phyloP scores from a whole-genome alignment of 768 basidiomycete genomes.

The Leccinum barrowsii region DNA sequence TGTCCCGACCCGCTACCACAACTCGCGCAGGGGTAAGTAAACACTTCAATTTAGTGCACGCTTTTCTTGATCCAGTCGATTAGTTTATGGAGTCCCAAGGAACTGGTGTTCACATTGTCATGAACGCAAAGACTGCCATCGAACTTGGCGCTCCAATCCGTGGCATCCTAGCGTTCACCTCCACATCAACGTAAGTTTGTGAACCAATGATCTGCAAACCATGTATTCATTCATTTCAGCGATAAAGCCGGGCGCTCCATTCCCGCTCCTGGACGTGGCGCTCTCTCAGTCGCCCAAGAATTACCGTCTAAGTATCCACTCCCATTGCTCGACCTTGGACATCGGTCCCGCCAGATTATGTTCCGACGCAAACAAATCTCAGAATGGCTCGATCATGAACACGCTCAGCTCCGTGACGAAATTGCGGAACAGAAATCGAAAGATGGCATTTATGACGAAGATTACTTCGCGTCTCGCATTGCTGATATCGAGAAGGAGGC shows the following conservation, averaged over 20 bases:
- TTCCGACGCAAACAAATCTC: slow-evolving; percentile 96
- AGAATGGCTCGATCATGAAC: slow-evolving; percentile 92
- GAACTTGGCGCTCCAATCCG: slow-evolving; percentile 93
- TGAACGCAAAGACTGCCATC: slow-evolving; percentile 94
- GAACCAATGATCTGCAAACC: not conserved
- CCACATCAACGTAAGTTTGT: slow-evolving; percentile 81
- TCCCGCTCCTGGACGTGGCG: slow-evolving; percentile 94
- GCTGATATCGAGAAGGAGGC: slow-evolving; percentile 90
- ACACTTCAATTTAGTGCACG: not conserved
- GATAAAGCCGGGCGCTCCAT: slow-evolving; percentile 99
- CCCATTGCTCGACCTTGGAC: slow-evolving; percentile 78
- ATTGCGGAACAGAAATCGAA: slow-evolving; percentile 55
- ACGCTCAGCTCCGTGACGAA: slow-evolving; percentile 79
- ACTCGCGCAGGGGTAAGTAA: slow-evolving; percentile 85
- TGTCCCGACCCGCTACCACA: slow-evolving; percentile 95
- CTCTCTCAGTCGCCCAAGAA: slow-evolving; percentile 85
- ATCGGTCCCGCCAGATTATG: slow-evolving; percentile 88
- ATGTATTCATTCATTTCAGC: slow-evolving; percentile 37
- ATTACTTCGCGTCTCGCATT: slow-evolving; percentile 73
- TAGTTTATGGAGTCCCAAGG: slow-evolving; percentile 97
- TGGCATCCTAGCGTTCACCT: slow-evolving; percentile 91
- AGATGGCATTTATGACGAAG: slow-evolving; percentile 51
- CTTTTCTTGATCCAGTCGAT: slow-evolving; percentile 3
- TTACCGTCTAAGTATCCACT: slow-evolving; percentile 73
- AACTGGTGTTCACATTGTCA: slow-evolving; percentile 93